A percentile compares a stretch with the other conserved stretches of the same genome.
Evolutionary conservation across 2,329 filamentous ascomycete species (phyloP).

Genomic region (Neofusicoccum laricinum): DNA sequence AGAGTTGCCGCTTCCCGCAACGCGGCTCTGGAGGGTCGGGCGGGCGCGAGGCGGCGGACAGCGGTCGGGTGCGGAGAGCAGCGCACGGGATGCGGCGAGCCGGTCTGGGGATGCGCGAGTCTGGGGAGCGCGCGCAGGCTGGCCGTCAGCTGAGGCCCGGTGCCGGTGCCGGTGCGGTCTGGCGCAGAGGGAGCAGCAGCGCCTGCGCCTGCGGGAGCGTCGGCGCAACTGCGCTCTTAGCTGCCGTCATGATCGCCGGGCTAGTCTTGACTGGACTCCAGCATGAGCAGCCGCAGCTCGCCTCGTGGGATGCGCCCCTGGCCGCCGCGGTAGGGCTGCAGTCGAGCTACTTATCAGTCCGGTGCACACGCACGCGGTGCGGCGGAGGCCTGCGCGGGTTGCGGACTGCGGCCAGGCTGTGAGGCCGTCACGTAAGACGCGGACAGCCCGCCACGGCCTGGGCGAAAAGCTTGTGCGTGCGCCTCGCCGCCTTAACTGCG

Average conservation of each 20-base stretch:
- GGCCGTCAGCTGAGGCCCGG: background rate
- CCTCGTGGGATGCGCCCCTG: background rate
- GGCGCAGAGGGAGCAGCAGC: no score
- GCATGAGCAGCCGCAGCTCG: no score
- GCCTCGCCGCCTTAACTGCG: background rate
- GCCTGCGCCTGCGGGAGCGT: background rate
- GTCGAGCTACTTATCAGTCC: background rate
- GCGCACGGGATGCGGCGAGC: background rate
- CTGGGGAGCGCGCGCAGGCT: background rate
- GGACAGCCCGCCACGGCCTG: background rate
- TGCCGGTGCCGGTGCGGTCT: no score
- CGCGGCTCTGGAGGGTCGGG: background rate
- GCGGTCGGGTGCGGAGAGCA: background rate
- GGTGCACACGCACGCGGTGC: background rate
- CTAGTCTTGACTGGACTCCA: background rate
- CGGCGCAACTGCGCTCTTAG: background rate
- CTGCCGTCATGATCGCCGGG: slow-evolving; percentile 8
- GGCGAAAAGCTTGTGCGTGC: background rate
- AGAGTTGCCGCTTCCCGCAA: background rate
- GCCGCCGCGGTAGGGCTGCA: background rate
- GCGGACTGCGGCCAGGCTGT: no score
- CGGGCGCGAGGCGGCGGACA: background rate
- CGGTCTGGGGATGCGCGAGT: background rate
- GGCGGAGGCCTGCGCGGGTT: background rate
- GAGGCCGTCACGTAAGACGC: background rate